phyloP scores from a whole-genome alignment of 2,329 filamentous ascomycete genomes.

The Phoma sp. region DNA sequence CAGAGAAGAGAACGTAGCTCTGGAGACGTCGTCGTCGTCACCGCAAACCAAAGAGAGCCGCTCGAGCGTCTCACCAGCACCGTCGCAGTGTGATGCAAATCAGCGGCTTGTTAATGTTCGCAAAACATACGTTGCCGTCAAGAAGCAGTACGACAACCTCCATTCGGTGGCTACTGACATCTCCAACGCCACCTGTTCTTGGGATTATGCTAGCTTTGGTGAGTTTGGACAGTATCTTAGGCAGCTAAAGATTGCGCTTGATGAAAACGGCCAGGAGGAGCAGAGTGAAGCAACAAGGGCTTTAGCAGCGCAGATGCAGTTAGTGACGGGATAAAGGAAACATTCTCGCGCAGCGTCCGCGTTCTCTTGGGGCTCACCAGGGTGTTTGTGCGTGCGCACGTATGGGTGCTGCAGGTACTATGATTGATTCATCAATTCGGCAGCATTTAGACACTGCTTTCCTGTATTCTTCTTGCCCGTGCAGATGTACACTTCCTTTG shows the following conservation, averaged over 20 bases:
- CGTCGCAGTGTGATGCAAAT: conserved; percentile 9
- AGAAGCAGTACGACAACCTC: conserved; percentile 27
- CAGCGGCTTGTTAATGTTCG: conserved; percentile 29
- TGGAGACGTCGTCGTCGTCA: not conserved
- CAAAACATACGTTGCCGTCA: conserved; percentile 28
- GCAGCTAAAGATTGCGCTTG: conserved; percentile 21
- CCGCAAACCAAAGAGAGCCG: not conserved
- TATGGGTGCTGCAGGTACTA: too few relatives aligned
- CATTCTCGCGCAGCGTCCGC: too few relatives aligned
- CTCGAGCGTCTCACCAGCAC: conserved; percentile 1
- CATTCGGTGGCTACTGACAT: conserved; percentile 18
- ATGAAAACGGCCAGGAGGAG: conserved; percentile 11
- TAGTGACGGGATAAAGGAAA: too few relatives aligned
- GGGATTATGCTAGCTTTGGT: conserved; percentile 32
- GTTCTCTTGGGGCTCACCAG: too few relatives aligned
- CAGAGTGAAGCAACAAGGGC: not conserved
- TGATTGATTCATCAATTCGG: too few relatives aligned
- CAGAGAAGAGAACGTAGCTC: not conserved
- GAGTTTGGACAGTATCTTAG: conserved; percentile 33
- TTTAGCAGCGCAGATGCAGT: not conserved
- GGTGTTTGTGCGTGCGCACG: too few relatives aligned
- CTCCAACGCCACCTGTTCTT: conserved; percentile 10
- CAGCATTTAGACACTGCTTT: too few relatives aligned
- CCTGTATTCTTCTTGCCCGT: too few relatives aligned
- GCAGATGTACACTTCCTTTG: too few relatives aligned